Percentiles rank a stretch among this genome's conserved stretches.
Evolutionary conservation across 2,329 filamentous ascomycete species (phyloP).

Genomic region (Paecilomyces formosus): DNA sequence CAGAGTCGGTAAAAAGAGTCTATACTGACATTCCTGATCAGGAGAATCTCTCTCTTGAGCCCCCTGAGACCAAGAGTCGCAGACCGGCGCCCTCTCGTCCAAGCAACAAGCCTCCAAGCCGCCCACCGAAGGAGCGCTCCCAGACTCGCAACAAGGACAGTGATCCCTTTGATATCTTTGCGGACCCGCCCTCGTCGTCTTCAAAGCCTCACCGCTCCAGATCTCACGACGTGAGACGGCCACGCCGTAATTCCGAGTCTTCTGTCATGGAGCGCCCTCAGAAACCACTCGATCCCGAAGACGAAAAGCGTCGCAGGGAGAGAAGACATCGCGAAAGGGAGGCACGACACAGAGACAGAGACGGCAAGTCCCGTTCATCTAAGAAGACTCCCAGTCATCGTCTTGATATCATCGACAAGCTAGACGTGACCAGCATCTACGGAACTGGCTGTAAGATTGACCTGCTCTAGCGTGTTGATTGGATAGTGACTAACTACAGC

Average conservation of each 20-base stretch:
- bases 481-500: background rate
- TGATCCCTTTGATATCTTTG: conserved; percentile 42
- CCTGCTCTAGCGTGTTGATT: background rate
- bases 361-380: conserved; percentile 28
- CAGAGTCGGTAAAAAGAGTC: background rate
- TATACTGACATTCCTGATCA: conserved; percentile 10
- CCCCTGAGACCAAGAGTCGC: conserved; percentile 29
- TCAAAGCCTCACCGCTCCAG: conserved; percentile 19
- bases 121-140: conserved; percentile 18
- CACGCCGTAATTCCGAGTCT: conserved; percentile 57
- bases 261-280: conserved; percentile 49
- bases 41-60: conserved; percentile 33
- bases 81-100: conserved; percentile 23
- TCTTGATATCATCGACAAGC: conserved; percentile 88
- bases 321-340: conserved; percentile 45
- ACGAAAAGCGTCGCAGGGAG: conserved; percentile 44
- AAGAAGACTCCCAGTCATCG: conserved; percentile 31
- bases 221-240: conserved; percentile 37
- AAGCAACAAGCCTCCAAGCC: conserved; percentile 16
- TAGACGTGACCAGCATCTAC: conserved; percentile 94
- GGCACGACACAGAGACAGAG: conserved; percentile 30
- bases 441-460: conserved; percentile 71
- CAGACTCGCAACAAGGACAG: conserved; percentile 19
- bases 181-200: conserved; percentile 29
- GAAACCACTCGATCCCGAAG: conserved; percentile 42